Base-by-base conservation (phyloP, 2,329 filamentous ascomycete species). In the Colletotrichum salicis region DNA sequence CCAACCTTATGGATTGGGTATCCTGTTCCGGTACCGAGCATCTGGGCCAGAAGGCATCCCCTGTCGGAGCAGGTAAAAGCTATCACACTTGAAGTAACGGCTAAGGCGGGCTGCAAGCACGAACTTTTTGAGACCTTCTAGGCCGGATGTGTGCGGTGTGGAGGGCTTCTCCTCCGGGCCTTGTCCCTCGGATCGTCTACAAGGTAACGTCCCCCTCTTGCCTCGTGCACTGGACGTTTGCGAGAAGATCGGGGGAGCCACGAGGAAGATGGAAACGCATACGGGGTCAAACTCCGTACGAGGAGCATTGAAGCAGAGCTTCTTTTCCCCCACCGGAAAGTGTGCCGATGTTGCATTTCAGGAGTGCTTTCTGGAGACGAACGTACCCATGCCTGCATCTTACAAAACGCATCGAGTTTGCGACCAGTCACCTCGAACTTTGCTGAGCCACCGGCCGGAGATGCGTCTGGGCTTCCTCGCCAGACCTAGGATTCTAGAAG, bases 321-420 rank as follows among this genome's bases (percentile, higher is more conserved):
- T 48, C 24, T 4, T 8, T 22, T 37, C 31, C 41, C 64, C 48
- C 24, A 31, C 57, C 48, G 57, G 59, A 55, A 24, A n/a, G 35
- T 35, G 11, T 64, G 54, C 45, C 64, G 41, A 48, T 45, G 58
- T 64, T 58, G 64, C 41, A 68, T 54, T 71, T 67, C 64, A 71
- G 69, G 69, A 64, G 64, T 45, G 52, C 37, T 33, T 37, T 35
- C 59, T 64, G 58, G 13, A 59, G 59, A 51, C 41, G n/a, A 8
- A 15, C 31, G 4, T 15, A 6, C 45, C 64, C 57, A 29, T 58
- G 58, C 45, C 5, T 37, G 33, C 45, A 69, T 56, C 64, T 59
- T 59, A 45, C 33, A 59, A 69, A 68, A 64, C 64, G 35, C 54
- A 29, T 19, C 31, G 13, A 22, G 59, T 71, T 48, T 68, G 27